Conservation (phyloP, 805 yeast genomes). For the baker's yeast (Saccharomyces cerevisiae) region DNA sequence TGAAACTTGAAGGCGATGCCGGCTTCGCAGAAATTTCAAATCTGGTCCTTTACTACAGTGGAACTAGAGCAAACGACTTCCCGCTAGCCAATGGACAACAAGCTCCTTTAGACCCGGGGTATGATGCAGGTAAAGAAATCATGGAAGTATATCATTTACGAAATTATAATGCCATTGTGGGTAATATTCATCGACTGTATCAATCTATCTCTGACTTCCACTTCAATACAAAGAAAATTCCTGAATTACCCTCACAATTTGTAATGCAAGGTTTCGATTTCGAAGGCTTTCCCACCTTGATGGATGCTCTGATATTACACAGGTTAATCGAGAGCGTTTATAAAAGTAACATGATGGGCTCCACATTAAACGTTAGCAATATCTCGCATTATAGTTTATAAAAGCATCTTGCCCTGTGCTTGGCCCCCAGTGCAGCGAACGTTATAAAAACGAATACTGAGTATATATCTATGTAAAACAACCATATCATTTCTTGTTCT, state of each 20-base stretch:
- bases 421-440: slow-evolving; percentile 4
- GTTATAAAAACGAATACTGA: neutral
- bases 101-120: neutral
- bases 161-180: slow-evolving; percentile 27
- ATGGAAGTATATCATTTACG: slow-evolving; percentile 28
- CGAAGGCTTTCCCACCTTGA: slow-evolving; percentile 28
- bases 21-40: slow-evolving; percentile 30
- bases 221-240: slow-evolving; percentile 19
- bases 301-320: slow-evolving; percentile 21
- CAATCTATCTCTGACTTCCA: slow-evolving; percentile 28
- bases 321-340: slow-evolving; percentile 22
- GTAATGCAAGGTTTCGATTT: slow-evolving; percentile 23
- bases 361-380: slow-evolving; percentile 14
- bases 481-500: neutral
- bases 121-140: slow-evolving; percentile 22
- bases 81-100: slow-evolving; percentile 5
- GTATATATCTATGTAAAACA: neutral
- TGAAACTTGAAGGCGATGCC: slow-evolving; percentile 29
- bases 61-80: slow-evolving; percentile 16
- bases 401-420: neutral
- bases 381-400: neutral
- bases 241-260: slow-evolving; percentile 18
- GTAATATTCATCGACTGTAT: slow-evolving; percentile 26
- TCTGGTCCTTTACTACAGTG: slow-evolving; percentile 26
- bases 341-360: slow-evolving; percentile 18